Percentiles rank a stretch among this genome's conserved stretches.
Evolutionary conservation across 192 early-diverging fungal species (phyloP).

Genomic region (Kappamyces sp.): DNA sequence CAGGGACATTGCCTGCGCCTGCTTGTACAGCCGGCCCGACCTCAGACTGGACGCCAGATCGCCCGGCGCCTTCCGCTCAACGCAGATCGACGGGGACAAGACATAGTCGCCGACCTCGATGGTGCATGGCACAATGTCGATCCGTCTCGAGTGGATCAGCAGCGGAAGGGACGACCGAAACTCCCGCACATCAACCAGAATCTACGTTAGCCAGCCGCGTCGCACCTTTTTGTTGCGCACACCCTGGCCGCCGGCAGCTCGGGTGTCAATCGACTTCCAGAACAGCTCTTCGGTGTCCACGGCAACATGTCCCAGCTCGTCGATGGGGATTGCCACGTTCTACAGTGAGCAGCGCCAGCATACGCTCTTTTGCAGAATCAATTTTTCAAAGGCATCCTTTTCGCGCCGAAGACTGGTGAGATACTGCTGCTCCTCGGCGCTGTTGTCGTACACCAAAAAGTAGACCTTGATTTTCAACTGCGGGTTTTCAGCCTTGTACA

Average conservation of each 20-base stretch:
- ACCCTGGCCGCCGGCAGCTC: constrained; percentile 58
- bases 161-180: constrained; percentile 87
- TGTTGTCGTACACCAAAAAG: constrained; percentile 91
- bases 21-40: constrained; percentile 81
- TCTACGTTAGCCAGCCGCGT: constrained; percentile 6
- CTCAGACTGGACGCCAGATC: constrained; percentile 82
- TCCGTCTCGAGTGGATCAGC: constrained; percentile 69
- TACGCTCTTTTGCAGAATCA: constrained; percentile 83
- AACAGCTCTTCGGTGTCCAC: constrained; percentile 42
- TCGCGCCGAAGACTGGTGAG: constrained; percentile 77
- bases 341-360: constrained; percentile 25
- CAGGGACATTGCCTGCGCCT: constrained; percentile 80
- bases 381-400: constrained; percentile 87
- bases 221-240: constrained; percentile 5
- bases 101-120: constrained; percentile 93
- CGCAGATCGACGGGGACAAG: constrained; percentile 72
- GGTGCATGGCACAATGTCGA: constrained; percentile 74
- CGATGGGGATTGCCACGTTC: constrained; percentile 75
- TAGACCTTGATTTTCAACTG: constrained; percentile 65
- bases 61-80: constrained; percentile 87
- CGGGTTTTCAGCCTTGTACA: constrained; percentile 55
- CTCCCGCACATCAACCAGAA: constrained; percentile 89
- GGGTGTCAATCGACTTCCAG: constrained; percentile 48
- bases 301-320: constrained; percentile 45
- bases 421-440: constrained; percentile 90